Conservation (phyloP, 345 rosid genomes). For the Aquilaria yunnanensis region DNA sequence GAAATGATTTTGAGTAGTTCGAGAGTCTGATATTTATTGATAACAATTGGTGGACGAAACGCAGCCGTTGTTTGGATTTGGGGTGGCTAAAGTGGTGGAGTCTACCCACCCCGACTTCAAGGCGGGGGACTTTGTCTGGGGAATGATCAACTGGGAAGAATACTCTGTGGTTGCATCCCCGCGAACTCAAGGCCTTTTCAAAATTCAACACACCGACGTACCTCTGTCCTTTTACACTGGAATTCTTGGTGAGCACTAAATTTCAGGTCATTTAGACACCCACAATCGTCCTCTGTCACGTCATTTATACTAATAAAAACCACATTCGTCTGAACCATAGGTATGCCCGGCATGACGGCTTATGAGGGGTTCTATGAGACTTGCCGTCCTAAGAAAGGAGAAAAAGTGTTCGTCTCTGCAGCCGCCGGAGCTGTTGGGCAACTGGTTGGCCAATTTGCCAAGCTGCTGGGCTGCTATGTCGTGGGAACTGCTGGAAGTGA, state of each 20-base stretch:
- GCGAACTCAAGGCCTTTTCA: conserved; percentile 24
- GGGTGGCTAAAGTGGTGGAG: conserved; percentile 52
- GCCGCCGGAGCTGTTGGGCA: conserved; percentile 75
- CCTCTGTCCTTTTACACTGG: conserved; percentile 62
- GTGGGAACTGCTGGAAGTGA: conserved; percentile 64
- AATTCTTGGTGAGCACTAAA: conserved; percentile 37
- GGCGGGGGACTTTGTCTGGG: conserved; percentile 50
- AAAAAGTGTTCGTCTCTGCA: conserved; percentile 49
- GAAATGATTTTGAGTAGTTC: neutral
- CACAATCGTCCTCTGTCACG: neutral
- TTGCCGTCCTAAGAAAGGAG: conserved; percentile 52
- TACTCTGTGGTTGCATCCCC: conserved; percentile 33
- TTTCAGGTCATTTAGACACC: neutral
- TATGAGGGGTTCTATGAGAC: conserved; percentile 47
- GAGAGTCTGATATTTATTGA: neutral
- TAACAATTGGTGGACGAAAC: neutral
- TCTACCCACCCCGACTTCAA: conserved; percentile 43
- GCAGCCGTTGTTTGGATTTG: conserved; percentile 45
- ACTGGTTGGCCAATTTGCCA: conserved; percentile 63
- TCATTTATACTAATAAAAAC: neutral
- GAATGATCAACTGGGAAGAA: conserved; percentile 60
- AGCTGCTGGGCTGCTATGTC: conserved; percentile 51
- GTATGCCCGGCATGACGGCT: conserved; percentile 60
- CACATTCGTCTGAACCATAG: conserved; percentile 16
- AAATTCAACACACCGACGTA: conserved; percentile 41